phyloP scores from a whole-genome alignment of 1,139 yeast species.

The Pichia sp. region DNA sequence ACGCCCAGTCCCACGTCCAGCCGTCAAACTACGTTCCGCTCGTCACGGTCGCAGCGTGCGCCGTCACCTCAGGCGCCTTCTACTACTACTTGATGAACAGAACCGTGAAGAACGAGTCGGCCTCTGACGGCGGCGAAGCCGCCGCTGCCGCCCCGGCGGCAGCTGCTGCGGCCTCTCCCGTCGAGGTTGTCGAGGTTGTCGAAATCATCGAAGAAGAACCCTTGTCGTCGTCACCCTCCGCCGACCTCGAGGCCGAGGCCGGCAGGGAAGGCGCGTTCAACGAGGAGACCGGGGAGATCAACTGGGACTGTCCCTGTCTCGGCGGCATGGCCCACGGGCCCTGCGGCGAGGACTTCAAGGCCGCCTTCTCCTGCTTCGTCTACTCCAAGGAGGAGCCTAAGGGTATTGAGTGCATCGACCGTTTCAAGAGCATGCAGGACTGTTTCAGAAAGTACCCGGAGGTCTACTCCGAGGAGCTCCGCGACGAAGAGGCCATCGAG shows the following conservation, averaged over 20 bases:
- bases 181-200: conserved; percentile 15
- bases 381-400: conserved; percentile 95
- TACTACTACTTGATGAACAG: conserved; percentile 18
- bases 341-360: conserved; percentile 96
- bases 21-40: conserved; percentile 14
- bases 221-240: conserved; percentile 4
- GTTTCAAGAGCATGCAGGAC: conserved; percentile 86
- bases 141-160: neutral
- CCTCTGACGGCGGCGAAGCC: conserved; percentile 4
- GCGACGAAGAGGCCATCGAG: conserved; percentile 59
- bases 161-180: conserved; percentile 5
- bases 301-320: conserved; percentile 99
- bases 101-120: conserved; percentile 16
- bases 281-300: conserved; percentile 97
- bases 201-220: conserved; percentile 12
- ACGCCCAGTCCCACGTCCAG: too few relatives aligned
- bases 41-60: conserved; percentile 21
- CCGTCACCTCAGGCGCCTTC: conserved; percentile 21
- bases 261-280: conserved; percentile 59
- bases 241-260: conserved; percentile 21
- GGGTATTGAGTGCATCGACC: conserved; percentile 93
- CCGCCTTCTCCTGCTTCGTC: conserved; percentile 92
- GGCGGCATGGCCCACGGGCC: conserved; percentile 99
- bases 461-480: conserved; percentile 85
- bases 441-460: conserved; percentile 95